A percentile compares a stretch with the other conserved stretches of the same genome.
Conservation (phyloP, 495 filamentous ascomycete species). For the Sabuloglossum arenarium region DNA sequence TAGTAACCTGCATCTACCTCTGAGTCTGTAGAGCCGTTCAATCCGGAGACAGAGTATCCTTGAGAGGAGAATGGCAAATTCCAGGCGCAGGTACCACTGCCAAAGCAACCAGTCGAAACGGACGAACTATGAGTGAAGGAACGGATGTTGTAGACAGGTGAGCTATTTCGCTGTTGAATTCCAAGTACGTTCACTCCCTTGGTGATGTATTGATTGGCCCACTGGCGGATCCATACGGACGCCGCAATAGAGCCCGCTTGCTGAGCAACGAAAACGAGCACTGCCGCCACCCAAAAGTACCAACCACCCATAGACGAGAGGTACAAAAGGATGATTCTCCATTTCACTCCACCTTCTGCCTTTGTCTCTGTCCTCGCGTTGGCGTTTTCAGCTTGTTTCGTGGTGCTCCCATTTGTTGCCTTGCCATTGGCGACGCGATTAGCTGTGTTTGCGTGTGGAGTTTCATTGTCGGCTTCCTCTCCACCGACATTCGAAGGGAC, state of each 20-base stretch:
- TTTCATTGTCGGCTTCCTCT: conserved; percentile 15
- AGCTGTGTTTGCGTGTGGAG: conserved; percentile 14
- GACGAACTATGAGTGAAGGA: conserved; percentile 1
- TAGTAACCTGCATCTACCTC: conserved; percentile 65
- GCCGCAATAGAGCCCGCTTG: conserved; percentile 69
- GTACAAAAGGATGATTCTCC: conserved; percentile 66
- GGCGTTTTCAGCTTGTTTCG: conserved; percentile 17
- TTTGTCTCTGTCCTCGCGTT: conserved; percentile 45
- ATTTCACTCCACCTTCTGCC: conserved; percentile 66
- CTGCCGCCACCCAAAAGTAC: conserved; percentile 75
- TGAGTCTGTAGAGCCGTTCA: conserved; percentile 9
- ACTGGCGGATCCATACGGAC: conserved; percentile 85
- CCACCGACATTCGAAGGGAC: conserved; percentile 37
- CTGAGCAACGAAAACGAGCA: conserved; percentile 53
- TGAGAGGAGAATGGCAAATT: conserved; percentile 17
- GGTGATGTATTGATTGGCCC: conserved; percentile 45
- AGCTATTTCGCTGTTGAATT: neutral
- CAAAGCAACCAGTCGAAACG: conserved; percentile 16
- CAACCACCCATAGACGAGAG: conserved; percentile 75
- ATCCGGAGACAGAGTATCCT: conserved; percentile 25
- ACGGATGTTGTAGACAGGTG: conserved; percentile 1
- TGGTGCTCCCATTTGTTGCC: conserved; percentile 8
- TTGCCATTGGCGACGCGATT: conserved; percentile 23
- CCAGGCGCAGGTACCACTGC: conserved; percentile 22
- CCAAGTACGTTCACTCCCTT: neutral